Evolutionary conservation across 192 early-diverging fungal genomes (phyloP).

Genomic region (Coemansia reversa): DNA sequence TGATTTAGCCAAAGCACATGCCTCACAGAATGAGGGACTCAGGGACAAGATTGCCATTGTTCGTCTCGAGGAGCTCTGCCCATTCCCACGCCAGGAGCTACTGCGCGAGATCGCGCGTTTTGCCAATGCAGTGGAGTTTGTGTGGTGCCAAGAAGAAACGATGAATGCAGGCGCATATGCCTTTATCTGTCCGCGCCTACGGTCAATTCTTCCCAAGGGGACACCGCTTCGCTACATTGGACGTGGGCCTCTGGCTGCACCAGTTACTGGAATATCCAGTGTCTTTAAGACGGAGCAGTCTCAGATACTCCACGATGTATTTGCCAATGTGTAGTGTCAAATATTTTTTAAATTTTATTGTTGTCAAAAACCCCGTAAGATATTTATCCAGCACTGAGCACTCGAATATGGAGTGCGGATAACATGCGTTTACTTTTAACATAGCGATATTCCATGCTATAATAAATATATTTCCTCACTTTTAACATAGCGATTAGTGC

Average conservation of each 20-base stretch:
- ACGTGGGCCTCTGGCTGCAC: constrained; percentile 68
- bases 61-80: constrained; percentile 88
- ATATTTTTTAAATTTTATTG: background rate
- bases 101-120: constrained; percentile 63
- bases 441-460: too few relatives aligned
- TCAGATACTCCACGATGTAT: constrained; percentile 56
- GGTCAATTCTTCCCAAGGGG: constrained; percentile 65
- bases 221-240: constrained; percentile 67
- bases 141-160: constrained; percentile 90
- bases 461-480: too few relatives aligned
- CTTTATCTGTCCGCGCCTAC: constrained; percentile 84
- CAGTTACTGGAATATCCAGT: constrained; percentile 73
- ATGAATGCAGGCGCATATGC: constrained; percentile 89
- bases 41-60: constrained; percentile 74
- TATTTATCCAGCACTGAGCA: background rate
- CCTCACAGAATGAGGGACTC: constrained; percentile 46
- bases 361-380: background rate
- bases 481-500: background rate
- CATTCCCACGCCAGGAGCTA: constrained; percentile 79
- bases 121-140: constrained; percentile 62
- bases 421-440: background rate
- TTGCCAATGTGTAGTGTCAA: constrained; percentile 24
- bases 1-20: constrained; percentile 80
- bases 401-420: background rate
- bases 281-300: constrained; percentile 71